Evolutionary conservation across 805 yeast genomes (phyloP).

Genomic region (Wickerhamomyces strasburgensis): DNA sequence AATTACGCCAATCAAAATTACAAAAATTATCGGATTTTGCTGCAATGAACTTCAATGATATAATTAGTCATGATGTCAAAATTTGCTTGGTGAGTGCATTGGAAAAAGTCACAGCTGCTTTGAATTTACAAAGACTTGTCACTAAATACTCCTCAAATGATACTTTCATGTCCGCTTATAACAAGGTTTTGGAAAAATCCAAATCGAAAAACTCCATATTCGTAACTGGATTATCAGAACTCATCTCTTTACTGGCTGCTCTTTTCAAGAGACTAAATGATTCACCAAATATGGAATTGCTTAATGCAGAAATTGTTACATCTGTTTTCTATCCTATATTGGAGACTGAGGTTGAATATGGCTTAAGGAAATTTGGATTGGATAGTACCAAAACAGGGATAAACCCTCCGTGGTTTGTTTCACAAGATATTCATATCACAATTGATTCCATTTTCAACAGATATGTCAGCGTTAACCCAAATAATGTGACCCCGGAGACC

Average conservation of each 20-base stretch:
- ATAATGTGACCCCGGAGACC: constrained; percentile 17
- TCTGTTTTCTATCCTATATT: constrained; percentile 29
- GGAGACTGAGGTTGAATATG: constrained; percentile 34
- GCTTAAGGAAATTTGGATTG: constrained; percentile 31
- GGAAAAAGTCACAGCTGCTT: constrained; percentile 45
- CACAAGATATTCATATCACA: constrained; percentile 32
- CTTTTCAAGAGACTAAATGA: constrained; percentile 21
- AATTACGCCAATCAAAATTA: constrained; percentile 41
- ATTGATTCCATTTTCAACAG: constrained; percentile 39
- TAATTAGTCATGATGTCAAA: constrained; percentile 31
- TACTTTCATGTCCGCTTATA: constrained; percentile 3
- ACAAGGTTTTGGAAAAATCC: constrained; percentile 5
- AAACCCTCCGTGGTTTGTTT: constrained; percentile 44
- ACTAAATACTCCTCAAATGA: constrained; percentile 4
- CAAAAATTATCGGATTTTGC: constrained; percentile 42
- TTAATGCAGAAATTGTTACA: constrained; percentile 22
- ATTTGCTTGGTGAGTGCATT: constrained; percentile 34
- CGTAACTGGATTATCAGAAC: constrained; percentile 19
- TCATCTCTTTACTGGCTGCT: constrained; percentile 23
- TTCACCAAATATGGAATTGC: constrained; percentile 13
- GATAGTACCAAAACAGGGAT: constrained; percentile 26
- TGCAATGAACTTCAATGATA: constrained; percentile 38
- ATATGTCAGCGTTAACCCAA: constrained; percentile 15
- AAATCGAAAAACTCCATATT: constrained; percentile 20
- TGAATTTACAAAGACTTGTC: constrained; percentile 9